Conservation (phyloP, 352 stramenopile species). For the Globisporangium polare region DNA sequence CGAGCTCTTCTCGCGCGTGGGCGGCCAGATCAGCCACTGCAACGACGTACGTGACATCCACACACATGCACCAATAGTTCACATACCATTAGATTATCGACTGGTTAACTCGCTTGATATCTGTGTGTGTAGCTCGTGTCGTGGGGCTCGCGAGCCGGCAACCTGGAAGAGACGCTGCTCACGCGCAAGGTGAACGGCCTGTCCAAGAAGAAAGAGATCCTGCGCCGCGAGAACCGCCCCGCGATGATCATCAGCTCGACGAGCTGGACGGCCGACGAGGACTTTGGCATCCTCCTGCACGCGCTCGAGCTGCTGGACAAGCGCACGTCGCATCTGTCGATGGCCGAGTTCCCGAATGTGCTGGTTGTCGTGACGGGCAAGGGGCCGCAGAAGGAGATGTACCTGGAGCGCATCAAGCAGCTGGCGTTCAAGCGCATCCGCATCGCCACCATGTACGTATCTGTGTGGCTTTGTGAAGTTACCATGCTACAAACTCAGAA, state of each 20-base stretch:
- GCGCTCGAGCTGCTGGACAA: conserved; percentile 84
- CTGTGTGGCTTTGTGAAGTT: neutral
- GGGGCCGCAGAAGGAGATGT: conserved; percentile 92
- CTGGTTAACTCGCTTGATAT: neutral
- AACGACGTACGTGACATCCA: conserved; percentile 46
- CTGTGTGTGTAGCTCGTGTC: conserved; percentile 24
- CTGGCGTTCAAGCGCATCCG: conserved; percentile 75
- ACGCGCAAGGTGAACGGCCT: conserved; percentile 35
- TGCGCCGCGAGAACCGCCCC: conserved; percentile 47
- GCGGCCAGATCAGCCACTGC: conserved; percentile 62
- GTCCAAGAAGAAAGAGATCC: conserved; percentile 26
- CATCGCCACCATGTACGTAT: conserved; percentile 81
- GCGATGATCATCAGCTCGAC: conserved; percentile 93
- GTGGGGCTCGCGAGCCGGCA: conserved; percentile 22
- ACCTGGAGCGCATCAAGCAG: conserved; percentile 74
- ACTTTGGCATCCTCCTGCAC: conserved; percentile 96
- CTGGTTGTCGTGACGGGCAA: conserved; percentile 98
- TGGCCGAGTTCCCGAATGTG: conserved; percentile 68
- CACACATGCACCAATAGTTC: neutral
- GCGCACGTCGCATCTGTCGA: conserved; percentile 32
- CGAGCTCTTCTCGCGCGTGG: conserved; percentile 85
- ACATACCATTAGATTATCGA: neutral
- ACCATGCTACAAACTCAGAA: neutral
- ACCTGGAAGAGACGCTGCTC: conserved; percentile 59
- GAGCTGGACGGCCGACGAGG: conserved; percentile 98